phyloP scores from a whole-genome alignment of 139 green algal species.

The Monoraphidium neglectum region DNA sequence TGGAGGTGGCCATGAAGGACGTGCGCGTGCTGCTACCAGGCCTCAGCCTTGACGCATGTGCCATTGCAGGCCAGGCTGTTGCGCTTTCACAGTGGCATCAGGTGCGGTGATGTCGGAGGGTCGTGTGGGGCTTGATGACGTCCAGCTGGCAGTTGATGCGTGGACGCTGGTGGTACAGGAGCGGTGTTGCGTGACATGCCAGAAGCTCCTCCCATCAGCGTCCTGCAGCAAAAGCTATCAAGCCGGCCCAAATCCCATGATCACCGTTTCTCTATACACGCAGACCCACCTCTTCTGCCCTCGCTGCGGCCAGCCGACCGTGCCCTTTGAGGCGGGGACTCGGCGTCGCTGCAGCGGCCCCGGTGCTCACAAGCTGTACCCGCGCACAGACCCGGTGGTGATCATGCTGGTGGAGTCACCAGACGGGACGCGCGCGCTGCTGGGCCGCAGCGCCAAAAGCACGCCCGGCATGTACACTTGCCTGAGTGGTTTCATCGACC shows the following conservation, averaged over 20 bases:
- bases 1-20: constrained; percentile 51
- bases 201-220: not conserved
- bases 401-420: constrained; percentile 83
- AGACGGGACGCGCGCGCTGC: constrained; percentile 60
- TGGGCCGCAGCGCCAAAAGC: constrained; percentile 64
- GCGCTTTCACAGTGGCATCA: constrained; percentile 71
- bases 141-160: no score
- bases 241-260: not conserved
- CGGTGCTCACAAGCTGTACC: constrained; percentile 66
- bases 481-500: constrained; percentile 81
- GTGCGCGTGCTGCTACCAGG: constrained; percentile 55
- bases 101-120: no score
- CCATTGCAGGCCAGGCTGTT: constrained; percentile 64
- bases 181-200: not conserved
- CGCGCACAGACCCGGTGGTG: constrained; percentile 80
- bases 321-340: constrained; percentile 58
- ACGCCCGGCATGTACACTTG: constrained; percentile 75
- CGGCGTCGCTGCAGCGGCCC: constrained; percentile 60
- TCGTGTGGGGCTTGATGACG: no score
- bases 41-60: constrained; percentile 58
- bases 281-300: constrained; percentile 68
- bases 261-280: not conserved
- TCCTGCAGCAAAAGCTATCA: not conserved
- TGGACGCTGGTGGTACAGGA: no score
- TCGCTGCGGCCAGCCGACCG: constrained; percentile 57